Evolutionary conservation across 805 yeast genomes (phyloP).

Genomic region (Metahyphopichia silvanorum): DNA sequence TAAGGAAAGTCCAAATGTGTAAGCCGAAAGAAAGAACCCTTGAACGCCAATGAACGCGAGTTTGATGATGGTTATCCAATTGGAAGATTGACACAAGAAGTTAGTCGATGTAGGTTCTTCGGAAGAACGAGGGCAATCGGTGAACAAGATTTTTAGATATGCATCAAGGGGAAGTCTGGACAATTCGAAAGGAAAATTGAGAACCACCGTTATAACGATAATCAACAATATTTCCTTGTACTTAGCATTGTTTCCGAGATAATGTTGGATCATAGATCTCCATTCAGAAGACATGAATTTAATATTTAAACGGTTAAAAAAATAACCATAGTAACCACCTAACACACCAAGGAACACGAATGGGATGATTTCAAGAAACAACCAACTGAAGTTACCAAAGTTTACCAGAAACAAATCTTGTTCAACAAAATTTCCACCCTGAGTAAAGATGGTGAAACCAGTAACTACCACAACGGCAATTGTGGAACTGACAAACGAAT

Average conservation of each 20-base stretch:
- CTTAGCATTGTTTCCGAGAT: constrained; percentile 22
- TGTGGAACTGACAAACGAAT: constrained; percentile 76
- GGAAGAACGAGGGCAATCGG: constrained; percentile 50
- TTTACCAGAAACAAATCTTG: constrained; percentile 60
- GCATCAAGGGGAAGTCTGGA: constrained; percentile 55
- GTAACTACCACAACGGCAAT: constrained; percentile 59
- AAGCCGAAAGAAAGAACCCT: constrained; percentile 61
- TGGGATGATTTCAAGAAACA: constrained; percentile 65
- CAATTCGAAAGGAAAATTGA: constrained; percentile 54
- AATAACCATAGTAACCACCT: constrained; percentile 67
- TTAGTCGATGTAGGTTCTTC: constrained; percentile 19
- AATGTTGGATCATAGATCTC: constrained; percentile 25
- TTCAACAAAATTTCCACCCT: constrained; percentile 39
- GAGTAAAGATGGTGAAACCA: constrained; percentile 37
- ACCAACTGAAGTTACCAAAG: constrained; percentile 69
- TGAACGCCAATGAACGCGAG: constrained; percentile 39
- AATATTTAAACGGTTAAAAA: constrained; percentile 48
- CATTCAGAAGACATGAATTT: constrained; percentile 21
- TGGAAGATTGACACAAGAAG: constrained; percentile 35
- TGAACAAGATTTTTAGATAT: constrained; percentile 58
- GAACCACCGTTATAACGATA: constrained; percentile 48
- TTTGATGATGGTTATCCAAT: constrained; percentile 20
- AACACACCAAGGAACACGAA: constrained; percentile 65
- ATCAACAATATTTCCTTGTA: constrained; percentile 49
- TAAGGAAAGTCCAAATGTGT: constrained; percentile 64